A percentile compares a stretch with the other conserved stretches of the same genome.
Conservation (phyloP, 2,329 filamentous ascomycete species). For the Juglanconis juglandina region DNA sequence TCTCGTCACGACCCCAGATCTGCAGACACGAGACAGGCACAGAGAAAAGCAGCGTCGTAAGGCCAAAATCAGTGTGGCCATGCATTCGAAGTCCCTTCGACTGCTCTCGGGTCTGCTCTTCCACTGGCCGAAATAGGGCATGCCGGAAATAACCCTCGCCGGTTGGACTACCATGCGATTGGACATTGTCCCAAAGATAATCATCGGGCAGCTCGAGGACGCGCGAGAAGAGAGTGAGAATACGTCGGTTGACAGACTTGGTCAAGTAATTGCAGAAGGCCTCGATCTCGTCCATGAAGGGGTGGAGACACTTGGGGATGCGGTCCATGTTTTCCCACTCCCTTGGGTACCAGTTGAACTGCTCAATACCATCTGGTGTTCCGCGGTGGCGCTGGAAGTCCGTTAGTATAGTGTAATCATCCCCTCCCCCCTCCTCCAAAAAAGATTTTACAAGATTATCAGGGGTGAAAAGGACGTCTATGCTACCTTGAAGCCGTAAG, state of each 20-base stretch:
- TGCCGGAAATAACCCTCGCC: conserved; percentile 46
- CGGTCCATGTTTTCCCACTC: conserved; percentile 43
- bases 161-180: conserved; percentile 38
- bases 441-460: no score
- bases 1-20: conserved; percentile 39
- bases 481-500: conserved; percentile 39
- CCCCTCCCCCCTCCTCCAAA: no score
- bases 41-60: conserved; percentile 43
- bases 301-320: conserved; percentile 41
- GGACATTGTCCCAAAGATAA: conserved; percentile 41
- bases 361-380: conserved; percentile 46
- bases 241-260: conserved; percentile 42
- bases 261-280: conserved; percentile 39
- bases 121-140: conserved; percentile 38
- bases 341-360: conserved; percentile 50
- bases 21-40: conserved; percentile 46
- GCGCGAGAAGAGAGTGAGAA: conserved; percentile 38
- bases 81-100: conserved; percentile 40
- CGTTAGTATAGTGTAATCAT: not conserved
- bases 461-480: no score
- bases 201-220: conserved; percentile 42
- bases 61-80: conserved; percentile 46
- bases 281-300: conserved; percentile 48
- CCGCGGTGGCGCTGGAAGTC: conserved; percentile 36
- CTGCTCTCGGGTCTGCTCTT: conserved; percentile 29